phyloP scores from a whole-genome alignment of 495 filamentous ascomycete genomes.

The Mytilinidion resinicola region DNA sequence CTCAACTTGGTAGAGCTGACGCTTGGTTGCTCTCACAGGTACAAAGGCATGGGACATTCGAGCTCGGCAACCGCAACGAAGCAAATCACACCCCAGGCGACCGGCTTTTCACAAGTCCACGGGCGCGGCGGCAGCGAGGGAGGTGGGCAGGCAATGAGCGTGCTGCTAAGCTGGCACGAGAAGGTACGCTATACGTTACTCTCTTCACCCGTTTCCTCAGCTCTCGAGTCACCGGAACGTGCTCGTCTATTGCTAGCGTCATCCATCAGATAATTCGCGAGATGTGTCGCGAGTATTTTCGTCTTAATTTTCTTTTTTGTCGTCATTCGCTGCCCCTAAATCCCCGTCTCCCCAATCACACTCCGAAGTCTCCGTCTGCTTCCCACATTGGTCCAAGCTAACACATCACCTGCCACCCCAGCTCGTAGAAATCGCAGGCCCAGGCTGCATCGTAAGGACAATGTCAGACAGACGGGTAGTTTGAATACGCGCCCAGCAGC shows the following conservation, averaged over 20 bases:
- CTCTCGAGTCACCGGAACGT: background rate
- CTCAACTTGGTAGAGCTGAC: background rate
- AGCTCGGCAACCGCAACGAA: conserved; percentile 20
- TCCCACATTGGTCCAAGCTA: background rate
- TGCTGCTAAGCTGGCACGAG: conserved; percentile 91
- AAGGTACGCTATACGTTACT: conserved; percentile 44
- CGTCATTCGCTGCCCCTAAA: too few relatives aligned
- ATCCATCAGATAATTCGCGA: too few relatives aligned
- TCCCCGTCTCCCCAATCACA: background rate
- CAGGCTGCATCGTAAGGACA: conserved; percentile 78
- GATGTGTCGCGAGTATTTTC: too few relatives aligned
- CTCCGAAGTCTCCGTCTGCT: background rate
- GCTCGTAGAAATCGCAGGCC: conserved; percentile 79
- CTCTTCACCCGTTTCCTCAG: background rate
- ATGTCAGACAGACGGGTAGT: conserved; percentile 92
- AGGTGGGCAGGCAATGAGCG: conserved; percentile 83
- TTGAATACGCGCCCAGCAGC: conserved; percentile 37
- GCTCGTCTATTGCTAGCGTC: too few relatives aligned
- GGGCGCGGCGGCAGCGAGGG: conserved; percentile 63
- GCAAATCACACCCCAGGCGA: conserved; percentile 66
- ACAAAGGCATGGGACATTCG: conserved; percentile 69
- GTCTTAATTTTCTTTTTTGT: too few relatives aligned
- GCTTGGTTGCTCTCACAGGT: conserved; percentile 41
- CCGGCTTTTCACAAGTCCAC: conserved; percentile 81
- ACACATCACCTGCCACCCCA: conserved; percentile 18